These are phyloP conservation scores for Ophiobolus disseminans DNA, from an alignment of 2,329 filamentous ascomycete species.

Conservation along the genomic window DNA sequence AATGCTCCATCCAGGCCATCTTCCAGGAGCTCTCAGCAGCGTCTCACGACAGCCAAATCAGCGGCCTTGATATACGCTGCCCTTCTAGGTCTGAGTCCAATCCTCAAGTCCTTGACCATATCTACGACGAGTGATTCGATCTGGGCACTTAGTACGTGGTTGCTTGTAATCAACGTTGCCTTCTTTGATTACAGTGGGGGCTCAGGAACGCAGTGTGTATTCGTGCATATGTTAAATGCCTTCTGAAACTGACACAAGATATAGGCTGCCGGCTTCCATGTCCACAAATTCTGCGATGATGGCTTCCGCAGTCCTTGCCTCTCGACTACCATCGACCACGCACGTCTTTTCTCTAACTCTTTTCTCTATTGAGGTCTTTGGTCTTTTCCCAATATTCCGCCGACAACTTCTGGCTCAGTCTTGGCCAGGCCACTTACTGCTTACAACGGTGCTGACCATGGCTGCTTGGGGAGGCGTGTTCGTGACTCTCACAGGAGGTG, in stretches of 20 bases:
- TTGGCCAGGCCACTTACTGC: constrained; percentile 78
- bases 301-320: constrained; percentile 93
- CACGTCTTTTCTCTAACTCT: constrained; percentile 95
- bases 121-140: constrained; percentile 95
- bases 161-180: constrained; percentile 94
- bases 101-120: constrained; percentile 92
- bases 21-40: constrained; percentile 65
- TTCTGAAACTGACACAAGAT: constrained; percentile 14
- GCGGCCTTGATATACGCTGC: constrained; percentile 92
- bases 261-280: constrained; percentile 74
- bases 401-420: constrained; percentile 82
- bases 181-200: constrained; percentile 94
- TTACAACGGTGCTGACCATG: constrained; percentile 79
- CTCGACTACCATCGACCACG: constrained; percentile 84
- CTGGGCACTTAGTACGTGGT: constrained; percentile 94
- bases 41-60: constrained; percentile 85
- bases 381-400: constrained; percentile 96
- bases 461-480: constrained; percentile 81
- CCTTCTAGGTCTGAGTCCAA: constrained; percentile 88
- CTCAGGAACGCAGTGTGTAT: constrained; percentile 58
- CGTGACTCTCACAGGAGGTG: constrained; percentile 60
- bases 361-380: constrained; percentile 97
- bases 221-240: not conserved
- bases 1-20: no score
- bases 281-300: constrained; percentile 97